phyloP scores from a whole-genome alignment of 768 basidiomycete genomes.

The Lactarius vividus region DNA sequence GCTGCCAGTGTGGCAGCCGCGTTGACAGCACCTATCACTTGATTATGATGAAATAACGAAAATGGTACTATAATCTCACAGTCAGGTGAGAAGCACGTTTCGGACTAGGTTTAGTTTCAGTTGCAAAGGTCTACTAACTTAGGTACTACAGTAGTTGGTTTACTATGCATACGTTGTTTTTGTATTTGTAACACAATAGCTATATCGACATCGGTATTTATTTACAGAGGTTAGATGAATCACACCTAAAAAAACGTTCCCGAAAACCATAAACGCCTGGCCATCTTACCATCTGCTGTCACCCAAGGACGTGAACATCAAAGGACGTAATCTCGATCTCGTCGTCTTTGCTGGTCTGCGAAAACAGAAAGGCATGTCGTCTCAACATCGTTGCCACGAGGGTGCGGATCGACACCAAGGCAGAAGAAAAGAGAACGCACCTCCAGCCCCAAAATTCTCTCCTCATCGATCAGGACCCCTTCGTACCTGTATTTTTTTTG shows the following conservation, averaged over 20 bases:
- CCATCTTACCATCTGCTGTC: not conserved
- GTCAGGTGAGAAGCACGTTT: too few relatives aligned
- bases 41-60: too few relatives aligned
- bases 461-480: constrained; percentile 34
- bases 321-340: constrained; percentile 20
- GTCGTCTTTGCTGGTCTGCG: constrained; percentile 16
- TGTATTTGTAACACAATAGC: not conserved
- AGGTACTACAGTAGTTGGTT: too few relatives aligned
- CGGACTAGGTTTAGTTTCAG: too few relatives aligned
- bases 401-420: not conserved
- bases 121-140: too few relatives aligned
- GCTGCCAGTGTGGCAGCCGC: too few relatives aligned
- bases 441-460: constrained; percentile 33
- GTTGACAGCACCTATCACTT: too few relatives aligned
- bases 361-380: not conserved
- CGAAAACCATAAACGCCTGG: not conserved
- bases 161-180: not conserved
- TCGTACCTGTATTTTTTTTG: constrained; percentile 26
- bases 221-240: not conserved
- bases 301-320: constrained; percentile 24
- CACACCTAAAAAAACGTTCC: not conserved
- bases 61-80: too few relatives aligned
- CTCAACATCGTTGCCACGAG: not conserved
- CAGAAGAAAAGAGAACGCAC: constrained; percentile 12
- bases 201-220: not conserved